These are phyloP conservation scores for Didymella keratinophila DNA, from an alignment of 2,329 filamentous ascomycete genomes.

Conservation along the genomic window DNA sequence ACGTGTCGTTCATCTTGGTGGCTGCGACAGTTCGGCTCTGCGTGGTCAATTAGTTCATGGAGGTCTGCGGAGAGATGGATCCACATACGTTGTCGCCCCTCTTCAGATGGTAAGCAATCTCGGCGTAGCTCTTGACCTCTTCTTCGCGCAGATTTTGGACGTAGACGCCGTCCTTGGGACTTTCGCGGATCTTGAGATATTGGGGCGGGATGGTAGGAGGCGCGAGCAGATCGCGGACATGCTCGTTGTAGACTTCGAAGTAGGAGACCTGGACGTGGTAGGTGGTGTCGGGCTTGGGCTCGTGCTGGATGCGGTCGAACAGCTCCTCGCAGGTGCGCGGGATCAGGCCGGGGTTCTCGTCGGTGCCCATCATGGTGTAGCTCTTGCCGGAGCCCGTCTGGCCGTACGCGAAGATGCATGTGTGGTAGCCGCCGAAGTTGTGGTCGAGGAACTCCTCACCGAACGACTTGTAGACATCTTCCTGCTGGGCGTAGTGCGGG, in stretches of 20 bases:
- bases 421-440: conserved; percentile 99
- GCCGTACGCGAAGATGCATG: conserved; percentile 98
- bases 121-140: conserved; percentile 83
- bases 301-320: conserved; percentile 88
- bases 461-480: conserved; percentile 91
- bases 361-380: conserved; percentile 95
- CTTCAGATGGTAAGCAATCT: conserved; percentile 91
- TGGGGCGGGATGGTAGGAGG: conserved; percentile 81
- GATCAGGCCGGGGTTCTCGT: conserved; percentile 87
- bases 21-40: conserved; percentile 84
- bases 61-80: neutral
- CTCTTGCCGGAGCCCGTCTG: conserved; percentile 98
- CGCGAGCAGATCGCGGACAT: conserved; percentile 91
- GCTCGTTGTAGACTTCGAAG: conserved; percentile 99
- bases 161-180: conserved; percentile 92
- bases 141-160: conserved; percentile 96
- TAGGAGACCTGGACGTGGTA: conserved; percentile 98
- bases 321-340: conserved; percentile 95
- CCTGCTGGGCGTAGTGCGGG: conserved; percentile 87
- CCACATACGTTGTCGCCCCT: conserved; percentile 71
- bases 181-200: conserved; percentile 97
- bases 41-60: conserved; percentile 13
- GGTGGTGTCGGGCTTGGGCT: conserved; percentile 87
- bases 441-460: conserved; percentile 98
- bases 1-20: conserved; percentile 99